Conservation (phyloP, 2,329 filamentous ascomycete species). For the Ciborinia camelliae region DNA sequence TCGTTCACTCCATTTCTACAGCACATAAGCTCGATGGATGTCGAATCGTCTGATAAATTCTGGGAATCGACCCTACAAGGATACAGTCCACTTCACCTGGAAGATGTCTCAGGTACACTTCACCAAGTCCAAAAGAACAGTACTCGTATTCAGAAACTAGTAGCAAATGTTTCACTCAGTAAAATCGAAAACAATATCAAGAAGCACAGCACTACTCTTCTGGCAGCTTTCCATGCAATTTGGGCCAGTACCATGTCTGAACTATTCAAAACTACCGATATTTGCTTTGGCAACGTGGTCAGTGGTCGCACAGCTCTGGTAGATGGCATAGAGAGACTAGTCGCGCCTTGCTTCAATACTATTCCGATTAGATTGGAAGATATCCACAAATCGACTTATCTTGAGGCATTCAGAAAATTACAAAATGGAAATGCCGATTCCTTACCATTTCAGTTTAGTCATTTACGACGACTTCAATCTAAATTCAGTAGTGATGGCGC, state of each 20-base stretch:
- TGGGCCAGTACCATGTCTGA: constrained; percentile 66
- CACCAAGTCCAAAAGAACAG: background rate
- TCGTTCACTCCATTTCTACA: constrained; percentile 63
- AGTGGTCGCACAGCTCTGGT: constrained; percentile 69
- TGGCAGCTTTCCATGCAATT: constrained; percentile 66
- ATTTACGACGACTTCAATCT: constrained; percentile 67
- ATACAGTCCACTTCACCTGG: constrained; percentile 43
- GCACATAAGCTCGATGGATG: constrained; percentile 50
- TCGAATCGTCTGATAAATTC: constrained; percentile 54
- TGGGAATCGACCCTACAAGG: constrained; percentile 59
- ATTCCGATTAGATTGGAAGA: constrained; percentile 65
- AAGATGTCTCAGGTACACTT: background rate
- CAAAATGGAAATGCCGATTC: constrained; percentile 54
- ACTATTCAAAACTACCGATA: constrained; percentile 54
- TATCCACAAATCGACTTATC: constrained; percentile 49
- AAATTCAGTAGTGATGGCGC: constrained; percentile 45
- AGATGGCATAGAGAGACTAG: constrained; percentile 63
- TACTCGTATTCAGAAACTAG: constrained; percentile 22
- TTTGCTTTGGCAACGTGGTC: constrained; percentile 86
- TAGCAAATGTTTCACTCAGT: constrained; percentile 24
- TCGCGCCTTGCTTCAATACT: constrained; percentile 94
- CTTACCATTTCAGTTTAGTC: constrained; percentile 69
- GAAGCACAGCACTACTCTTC: constrained; percentile 55
- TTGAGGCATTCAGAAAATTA: constrained; percentile 36
- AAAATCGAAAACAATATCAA: constrained; percentile 49